Evolutionary conservation across 2,329 filamentous ascomycete species (phyloP).

Genomic region (Diplodia sapinea): DNA sequence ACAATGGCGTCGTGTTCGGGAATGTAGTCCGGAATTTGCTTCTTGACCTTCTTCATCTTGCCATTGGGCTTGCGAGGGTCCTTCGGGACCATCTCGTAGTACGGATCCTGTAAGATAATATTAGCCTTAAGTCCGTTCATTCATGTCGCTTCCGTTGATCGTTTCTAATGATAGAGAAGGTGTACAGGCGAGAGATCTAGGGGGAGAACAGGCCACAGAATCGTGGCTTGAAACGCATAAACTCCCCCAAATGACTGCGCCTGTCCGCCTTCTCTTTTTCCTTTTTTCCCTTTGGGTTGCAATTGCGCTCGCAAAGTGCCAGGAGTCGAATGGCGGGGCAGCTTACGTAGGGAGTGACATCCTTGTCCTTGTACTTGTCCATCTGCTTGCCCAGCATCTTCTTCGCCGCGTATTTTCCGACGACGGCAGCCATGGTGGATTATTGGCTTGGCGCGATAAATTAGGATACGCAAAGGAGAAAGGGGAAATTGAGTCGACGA

Average conservation of each 20-base stretch:
- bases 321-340: background rate
- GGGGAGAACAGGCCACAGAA: background rate
- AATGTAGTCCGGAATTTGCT: conserved; percentile 81
- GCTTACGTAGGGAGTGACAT: conserved; percentile 50
- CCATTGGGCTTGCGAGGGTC: conserved; percentile 70
- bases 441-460: conserved; percentile 26
- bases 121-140: conserved; percentile 21
- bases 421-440: conserved; percentile 51
- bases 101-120: conserved; percentile 72
- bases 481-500: conserved; percentile 3
- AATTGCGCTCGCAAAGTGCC: background rate
- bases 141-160: background rate
- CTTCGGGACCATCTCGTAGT: conserved; percentile 76
- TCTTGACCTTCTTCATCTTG: conserved; percentile 83
- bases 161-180: background rate
- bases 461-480: conserved; percentile 18
- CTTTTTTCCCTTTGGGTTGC: background rate
- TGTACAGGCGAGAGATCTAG: background rate
- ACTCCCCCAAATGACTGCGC: background rate
- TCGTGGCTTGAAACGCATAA: background rate
- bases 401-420: conserved; percentile 58
- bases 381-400: conserved; percentile 56
- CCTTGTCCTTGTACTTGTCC: conserved; percentile 55
- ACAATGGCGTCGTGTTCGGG: conserved; percentile 81
- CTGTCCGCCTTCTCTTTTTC: background rate